A percentile compares a stretch with the other conserved stretches of the same genome.
These are phyloP conservation scores for Diplocarpon rosae DNA, from an alignment of 2,329 filamentous ascomycete species.

Conservation along the genomic window DNA sequence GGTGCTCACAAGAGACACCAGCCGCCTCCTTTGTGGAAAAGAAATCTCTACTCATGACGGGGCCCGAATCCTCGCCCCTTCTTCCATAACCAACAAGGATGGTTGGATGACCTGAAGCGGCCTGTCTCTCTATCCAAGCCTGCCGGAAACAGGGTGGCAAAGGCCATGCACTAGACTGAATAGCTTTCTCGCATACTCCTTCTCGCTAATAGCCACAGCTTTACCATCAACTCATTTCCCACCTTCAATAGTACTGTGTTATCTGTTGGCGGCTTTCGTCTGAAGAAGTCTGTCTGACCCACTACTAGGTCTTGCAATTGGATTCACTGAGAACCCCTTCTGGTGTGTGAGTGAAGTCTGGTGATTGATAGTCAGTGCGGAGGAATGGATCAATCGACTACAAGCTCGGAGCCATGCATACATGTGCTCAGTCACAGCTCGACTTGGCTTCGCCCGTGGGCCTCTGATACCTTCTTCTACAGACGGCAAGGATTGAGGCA, in stretches of 20 bases:
- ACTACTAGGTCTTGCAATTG: neutral
- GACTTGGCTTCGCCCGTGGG: slow-evolving; percentile 7
- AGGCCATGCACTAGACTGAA: slow-evolving; percentile 4
- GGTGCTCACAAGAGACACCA: slow-evolving; percentile 10
- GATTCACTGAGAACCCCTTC: neutral
- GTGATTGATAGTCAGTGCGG: slow-evolving; percentile 20
- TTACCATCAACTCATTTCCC: too few species aligned
- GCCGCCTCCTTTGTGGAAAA: slow-evolving; percentile 11
- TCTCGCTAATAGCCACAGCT: neutral
- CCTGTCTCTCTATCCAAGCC: slow-evolving; percentile 3
- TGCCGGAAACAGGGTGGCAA: slow-evolving; percentile 9
- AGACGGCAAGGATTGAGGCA: slow-evolving; percentile 14
- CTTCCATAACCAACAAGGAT: slow-evolving; percentile 17
- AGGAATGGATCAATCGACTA: slow-evolving; percentile 17
- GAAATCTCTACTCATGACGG: slow-evolving; percentile 8
- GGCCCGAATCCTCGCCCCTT: slow-evolving; percentile 14
- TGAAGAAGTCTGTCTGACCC: neutral
- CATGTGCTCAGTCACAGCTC: slow-evolving; percentile 7
- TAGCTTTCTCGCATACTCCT: slow-evolving; percentile 3
- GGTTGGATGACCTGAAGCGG: slow-evolving; percentile 10
- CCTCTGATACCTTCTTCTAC: slow-evolving; percentile 2
- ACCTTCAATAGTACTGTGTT: neutral
- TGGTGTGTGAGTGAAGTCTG: slow-evolving; percentile 17
- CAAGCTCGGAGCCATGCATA: slow-evolving; percentile 16
- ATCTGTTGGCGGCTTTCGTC: neutral